A percentile compares a stretch with the other conserved stretches of the same genome.
Evolutionary conservation across 2,329 filamentous ascomycete species (phyloP).

Genomic region (Cephalotrichum gorgonifer): DNA sequence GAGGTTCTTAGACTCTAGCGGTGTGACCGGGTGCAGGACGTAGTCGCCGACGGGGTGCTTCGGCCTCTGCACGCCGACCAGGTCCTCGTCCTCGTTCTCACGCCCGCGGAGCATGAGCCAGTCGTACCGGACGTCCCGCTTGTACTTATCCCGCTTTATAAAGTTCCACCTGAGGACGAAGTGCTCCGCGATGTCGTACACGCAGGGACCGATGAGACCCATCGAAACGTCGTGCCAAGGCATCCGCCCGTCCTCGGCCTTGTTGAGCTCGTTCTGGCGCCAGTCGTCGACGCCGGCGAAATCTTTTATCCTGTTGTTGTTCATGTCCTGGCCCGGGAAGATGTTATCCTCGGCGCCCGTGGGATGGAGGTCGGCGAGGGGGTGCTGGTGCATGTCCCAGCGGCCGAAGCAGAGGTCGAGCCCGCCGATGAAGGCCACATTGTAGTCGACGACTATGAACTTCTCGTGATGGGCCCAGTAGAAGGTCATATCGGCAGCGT

Average conservation of each 20-base stretch:
- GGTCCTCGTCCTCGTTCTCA: slow-evolving; percentile 68
- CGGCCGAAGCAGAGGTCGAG: slow-evolving; percentile 92
- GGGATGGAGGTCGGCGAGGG: slow-evolving; percentile 78
- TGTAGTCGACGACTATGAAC: slow-evolving; percentile 89
- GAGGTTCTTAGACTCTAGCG: slow-evolving; percentile 55
- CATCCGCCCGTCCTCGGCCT: slow-evolving; percentile 88
- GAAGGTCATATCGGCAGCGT: slow-evolving; percentile 89
- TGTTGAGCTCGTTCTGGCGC: slow-evolving; percentile 87
- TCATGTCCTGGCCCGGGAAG: slow-evolving; percentile 95
- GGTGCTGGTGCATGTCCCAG: slow-evolving; percentile 83
- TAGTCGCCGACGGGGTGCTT: slow-evolving; percentile 86
- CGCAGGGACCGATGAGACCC: slow-evolving; percentile 78
- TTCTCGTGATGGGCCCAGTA: slow-evolving; percentile 99
- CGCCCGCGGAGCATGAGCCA: slow-evolving; percentile 76
- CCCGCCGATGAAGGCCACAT: slow-evolving; percentile 84
- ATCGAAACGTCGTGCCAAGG: slow-evolving; percentile 96
- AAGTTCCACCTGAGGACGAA: slow-evolving; percentile 96
- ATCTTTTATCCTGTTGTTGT: slow-evolving; percentile 94
- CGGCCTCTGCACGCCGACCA: slow-evolving; percentile 80
- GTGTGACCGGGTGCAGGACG: slow-evolving; percentile 64
- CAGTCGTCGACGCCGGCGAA: slow-evolving; percentile 86
- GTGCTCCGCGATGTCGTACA: slow-evolving; percentile 92
- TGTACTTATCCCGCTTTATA: slow-evolving; percentile 95
- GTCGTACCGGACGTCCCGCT: slow-evolving; percentile 71
- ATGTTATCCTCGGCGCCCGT: slow-evolving; percentile 72